phyloP scores from a whole-genome alignment of 1,284 basidiomycete species.

The Earliella scabrosa region DNA sequence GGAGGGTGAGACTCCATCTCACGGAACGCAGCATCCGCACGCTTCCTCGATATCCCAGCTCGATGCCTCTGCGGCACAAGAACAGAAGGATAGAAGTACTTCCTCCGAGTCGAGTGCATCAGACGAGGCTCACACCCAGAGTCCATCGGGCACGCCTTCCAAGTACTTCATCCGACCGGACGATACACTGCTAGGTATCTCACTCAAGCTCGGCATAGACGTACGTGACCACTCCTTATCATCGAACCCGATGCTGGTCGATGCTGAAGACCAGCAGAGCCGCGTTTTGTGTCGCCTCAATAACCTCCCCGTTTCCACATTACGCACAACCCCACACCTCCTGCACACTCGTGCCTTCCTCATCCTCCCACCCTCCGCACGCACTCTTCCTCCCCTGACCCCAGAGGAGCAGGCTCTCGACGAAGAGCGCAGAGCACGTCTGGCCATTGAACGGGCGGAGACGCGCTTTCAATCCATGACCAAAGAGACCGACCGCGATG shows the following conservation, averaged over 20 bases:
- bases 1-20: background rate
- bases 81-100: no score
- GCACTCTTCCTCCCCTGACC: conserved; percentile 16
- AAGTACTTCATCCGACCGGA: conserved; percentile 61
- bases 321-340: conserved; percentile 73
- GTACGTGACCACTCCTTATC: conserved; percentile 43
- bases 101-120: no score
- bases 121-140: no score
- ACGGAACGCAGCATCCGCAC: background rate
- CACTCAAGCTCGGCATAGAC: conserved; percentile 62
- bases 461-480: conserved; percentile 65
- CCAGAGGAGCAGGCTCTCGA: conserved; percentile 31
- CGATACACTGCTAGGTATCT: conserved; percentile 72
- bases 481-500: conserved; percentile 68
- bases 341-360: conserved; percentile 70
- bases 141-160: conserved; percentile 7
- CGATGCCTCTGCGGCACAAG: no score
- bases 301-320: conserved; percentile 63
- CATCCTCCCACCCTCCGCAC: conserved; percentile 48
- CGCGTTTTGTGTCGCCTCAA: conserved; percentile 66
- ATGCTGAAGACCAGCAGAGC: no score
- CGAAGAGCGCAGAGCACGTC: conserved; percentile 43
- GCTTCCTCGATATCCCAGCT: background rate
- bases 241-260: conserved; percentile 3
- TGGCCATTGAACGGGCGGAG: conserved; percentile 57